Percentiles rank a stretch among this genome's conserved stretches.
Evolutionary conservation across 371 early-diverging fungal genomes (phyloP).

Genomic region (Apophysomyces sp.): DNA sequence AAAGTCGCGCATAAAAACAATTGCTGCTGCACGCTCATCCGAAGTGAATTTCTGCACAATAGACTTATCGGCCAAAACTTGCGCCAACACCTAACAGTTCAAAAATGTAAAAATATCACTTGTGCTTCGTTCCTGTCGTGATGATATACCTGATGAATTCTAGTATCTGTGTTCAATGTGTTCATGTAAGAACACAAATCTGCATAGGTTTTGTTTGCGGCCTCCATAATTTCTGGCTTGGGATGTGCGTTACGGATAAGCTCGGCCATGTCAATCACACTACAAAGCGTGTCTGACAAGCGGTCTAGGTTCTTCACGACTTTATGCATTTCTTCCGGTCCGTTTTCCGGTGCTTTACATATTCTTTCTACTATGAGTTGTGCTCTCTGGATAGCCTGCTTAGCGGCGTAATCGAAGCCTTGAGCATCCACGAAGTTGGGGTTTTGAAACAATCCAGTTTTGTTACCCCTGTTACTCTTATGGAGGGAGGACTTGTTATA

Average conservation of each 20-base stretch:
- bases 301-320: conserved; percentile 86
- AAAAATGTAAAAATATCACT: not conserved
- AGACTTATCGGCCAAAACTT: conserved; percentile 57
- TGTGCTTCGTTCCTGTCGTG: not conserved
- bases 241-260: conserved; percentile 92
- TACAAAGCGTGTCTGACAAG: conserved; percentile 88
- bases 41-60: conserved; percentile 54
- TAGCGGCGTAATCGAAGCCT: conserved; percentile 41
- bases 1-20: conserved; percentile 87
- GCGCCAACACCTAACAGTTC: conserved; percentile 56
- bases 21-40: conserved; percentile 80
- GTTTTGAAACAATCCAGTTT: conserved; percentile 37
- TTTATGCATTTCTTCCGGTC: conserved; percentile 58
- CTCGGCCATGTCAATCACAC: conserved; percentile 91
- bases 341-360: conserved; percentile 54
- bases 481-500: not conserved
- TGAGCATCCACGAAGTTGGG: conserved; percentile 29
- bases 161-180: conserved; percentile 86
- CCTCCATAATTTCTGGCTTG: conserved; percentile 61
- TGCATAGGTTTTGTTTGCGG: conserved; percentile 80
- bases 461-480: not conserved
- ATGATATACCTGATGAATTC: conserved; percentile 70
- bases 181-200: conserved; percentile 86
- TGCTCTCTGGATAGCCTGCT: conserved; percentile 49
- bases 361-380: conserved; percentile 62